phyloP scores from a whole-genome alignment of 2,329 filamentous ascomycete genomes.

The Diaporthe sp. region DNA sequence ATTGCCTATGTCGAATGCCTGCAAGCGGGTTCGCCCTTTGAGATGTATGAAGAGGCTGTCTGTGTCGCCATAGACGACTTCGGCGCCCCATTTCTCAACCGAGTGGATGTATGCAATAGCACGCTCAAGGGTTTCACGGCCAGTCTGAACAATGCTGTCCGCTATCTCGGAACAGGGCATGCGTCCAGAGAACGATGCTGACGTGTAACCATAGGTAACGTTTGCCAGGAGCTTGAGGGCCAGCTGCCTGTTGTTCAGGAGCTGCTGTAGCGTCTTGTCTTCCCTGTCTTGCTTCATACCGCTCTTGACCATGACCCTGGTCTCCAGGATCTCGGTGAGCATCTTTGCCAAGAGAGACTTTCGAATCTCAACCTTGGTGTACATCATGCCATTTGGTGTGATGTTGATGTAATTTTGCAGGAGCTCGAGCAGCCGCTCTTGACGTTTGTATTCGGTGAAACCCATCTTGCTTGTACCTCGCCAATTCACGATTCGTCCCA shows the following conservation, averaged over 20 bases:
- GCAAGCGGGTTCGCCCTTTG: slow-evolving; percentile 84
- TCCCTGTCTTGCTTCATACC: slow-evolving; percentile 96
- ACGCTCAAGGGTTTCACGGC: slow-evolving; percentile 91
- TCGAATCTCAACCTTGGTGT: slow-evolving; percentile 83
- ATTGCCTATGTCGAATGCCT: slow-evolving; percentile 92
- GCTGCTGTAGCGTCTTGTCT: slow-evolving; percentile 84
- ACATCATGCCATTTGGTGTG: slow-evolving; percentile 97
- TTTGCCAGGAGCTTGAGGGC: slow-evolving; percentile 98
- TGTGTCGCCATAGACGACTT: slow-evolving; percentile 98
- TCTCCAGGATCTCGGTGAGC: slow-evolving; percentile 95
- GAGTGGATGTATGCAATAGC: slow-evolving; percentile 94
- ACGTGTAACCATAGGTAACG: slow-evolving; percentile 98
- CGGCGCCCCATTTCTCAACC: slow-evolving; percentile 86
- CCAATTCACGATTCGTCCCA: slow-evolving; percentile 88
- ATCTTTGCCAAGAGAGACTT: slow-evolving; percentile 96
- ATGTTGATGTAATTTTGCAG: slow-evolving; percentile 90
- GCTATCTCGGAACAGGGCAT: slow-evolving; percentile 99
- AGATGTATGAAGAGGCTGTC: slow-evolving; percentile 94
- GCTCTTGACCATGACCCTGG: slow-evolving; percentile 95
- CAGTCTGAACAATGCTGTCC: slow-evolving; percentile 97
- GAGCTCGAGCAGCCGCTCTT: slow-evolving; percentile 78
- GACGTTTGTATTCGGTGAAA: slow-evolving; percentile 85
- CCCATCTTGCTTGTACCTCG: slow-evolving; percentile 95
- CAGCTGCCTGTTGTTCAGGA: slow-evolving; percentile 93
- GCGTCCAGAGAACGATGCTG: slow-evolving; percentile 93